Evolutionary conservation across 176 grass and related monocot genomes (phyloP), one percentile per base, ranked within the genome.

Genomic region (Olyra latifolia): DNA sequence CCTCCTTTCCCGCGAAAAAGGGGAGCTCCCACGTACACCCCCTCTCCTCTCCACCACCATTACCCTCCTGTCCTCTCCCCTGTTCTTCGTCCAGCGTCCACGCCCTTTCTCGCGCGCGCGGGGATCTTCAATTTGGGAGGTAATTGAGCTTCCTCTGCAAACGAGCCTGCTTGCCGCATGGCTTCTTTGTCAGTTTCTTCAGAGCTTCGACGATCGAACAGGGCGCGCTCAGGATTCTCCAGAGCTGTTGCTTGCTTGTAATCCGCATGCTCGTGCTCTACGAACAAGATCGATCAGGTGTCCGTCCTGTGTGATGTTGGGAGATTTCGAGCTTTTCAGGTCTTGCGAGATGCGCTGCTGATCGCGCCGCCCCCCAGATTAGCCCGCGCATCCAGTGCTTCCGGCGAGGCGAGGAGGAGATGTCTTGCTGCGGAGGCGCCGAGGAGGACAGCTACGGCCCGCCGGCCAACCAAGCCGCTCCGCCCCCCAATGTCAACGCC

Each of bases 361-460:
- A 89, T 58, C 49, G 66, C 49, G 32, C 32, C 32, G 32, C 32
- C 80, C 75, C 41, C 88, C 83, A 78, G 72, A 73, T 27, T 50
- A 71, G 71, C 35, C 80, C 81, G 62, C 61, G 59, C 74, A n/a
- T 79, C 60, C 61, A 20, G 15, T 77, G 32, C 32, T 35, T 35
- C 77, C 66, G 73, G 72, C 69, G 40, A 82, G 73, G 72, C 69
- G 40, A 82, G 64, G 64, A 71, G 19, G 75, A 59, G 45, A 95
- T 98, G 95, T 87, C 93, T 85, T 98, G 95, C 83, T 95, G 92
- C 64, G 92, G 92, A 28, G 82, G 86, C 67, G 88, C 75, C 25
- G 90, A 98, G 88, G 92, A 98, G 86, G 95, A 95, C 60, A 91
- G 76, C 80, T 93, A 87, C 59, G 92, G 90, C 45, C 95, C 90